Evolutionary conservation across 2,329 filamentous ascomycete species (phyloP).

Genomic region (Nemania serpens): DNA sequence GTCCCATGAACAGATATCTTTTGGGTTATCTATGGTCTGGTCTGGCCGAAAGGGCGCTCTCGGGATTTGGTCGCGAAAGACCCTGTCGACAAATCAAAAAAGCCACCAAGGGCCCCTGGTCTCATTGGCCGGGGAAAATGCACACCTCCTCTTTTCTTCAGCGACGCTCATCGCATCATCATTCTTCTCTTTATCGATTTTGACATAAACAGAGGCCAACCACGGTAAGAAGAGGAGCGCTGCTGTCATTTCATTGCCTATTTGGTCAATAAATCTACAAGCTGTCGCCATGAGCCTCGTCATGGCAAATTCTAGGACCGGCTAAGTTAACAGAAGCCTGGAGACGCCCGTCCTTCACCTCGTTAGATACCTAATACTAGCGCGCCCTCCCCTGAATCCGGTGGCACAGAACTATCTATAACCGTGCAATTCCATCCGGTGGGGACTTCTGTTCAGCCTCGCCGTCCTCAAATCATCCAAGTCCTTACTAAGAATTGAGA

Average conservation of each 20-base stretch:
- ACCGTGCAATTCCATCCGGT: conserved; percentile 26
- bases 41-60: conserved; percentile 7
- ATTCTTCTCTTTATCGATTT: conserved; percentile 22
- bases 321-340: conserved; percentile 20
- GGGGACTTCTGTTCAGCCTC: conserved; percentile 35
- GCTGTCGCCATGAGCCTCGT: conserved; percentile 34
- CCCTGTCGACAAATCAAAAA: conserved; percentile 24
- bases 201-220: conserved; percentile 22
- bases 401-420: neutral
- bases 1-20: conserved; percentile 5
- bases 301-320: conserved; percentile 35
- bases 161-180: conserved; percentile 32
- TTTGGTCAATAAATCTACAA: conserved; percentile 23
- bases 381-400: conserved; percentile 11
- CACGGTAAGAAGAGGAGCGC: conserved; percentile 20
- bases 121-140: conserved; percentile 35
- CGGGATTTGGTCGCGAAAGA: conserved; percentile 37
- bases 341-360: conserved; percentile 5
- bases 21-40: conserved; percentile 6
- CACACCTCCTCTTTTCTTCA: conserved; percentile 36
- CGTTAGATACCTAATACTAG: conserved; percentile 13
- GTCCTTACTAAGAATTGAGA: conserved; percentile 28
- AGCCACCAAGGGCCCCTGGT: conserved; percentile 15
- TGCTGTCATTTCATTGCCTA: conserved; percentile 30
- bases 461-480: conserved; percentile 31